These are phyloP conservation scores for Suillus occidentalis DNA, from an alignment of 768 basidiomycete genomes.

Conservation along the genomic window DNA sequence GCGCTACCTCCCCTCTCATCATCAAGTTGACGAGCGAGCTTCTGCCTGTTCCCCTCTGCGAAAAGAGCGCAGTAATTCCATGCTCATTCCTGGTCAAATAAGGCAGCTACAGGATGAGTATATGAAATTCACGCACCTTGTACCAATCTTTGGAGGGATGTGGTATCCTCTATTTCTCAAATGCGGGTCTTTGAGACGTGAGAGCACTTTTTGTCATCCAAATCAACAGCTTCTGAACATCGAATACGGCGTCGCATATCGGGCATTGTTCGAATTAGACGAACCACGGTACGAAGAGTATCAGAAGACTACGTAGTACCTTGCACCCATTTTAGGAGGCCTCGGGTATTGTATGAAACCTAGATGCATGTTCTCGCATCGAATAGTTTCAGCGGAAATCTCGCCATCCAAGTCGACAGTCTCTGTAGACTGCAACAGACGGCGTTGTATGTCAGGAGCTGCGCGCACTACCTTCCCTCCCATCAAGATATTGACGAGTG, in stretches of 20 bases:
- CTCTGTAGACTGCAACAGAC: background rate
- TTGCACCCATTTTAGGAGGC: background rate
- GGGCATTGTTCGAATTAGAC: background rate
- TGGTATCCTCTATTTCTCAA: slow-evolving; percentile 23
- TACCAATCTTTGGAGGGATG: background rate
- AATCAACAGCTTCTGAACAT: slow-evolving; percentile 28
- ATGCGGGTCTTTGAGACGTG: slow-evolving; percentile 30
- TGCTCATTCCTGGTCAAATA: background rate
- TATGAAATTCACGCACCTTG: background rate
- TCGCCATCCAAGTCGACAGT: slow-evolving; percentile 23
- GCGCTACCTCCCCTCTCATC: slow-evolving; percentile 18
- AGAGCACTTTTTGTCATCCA: slow-evolving; percentile 26
- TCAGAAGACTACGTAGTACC: background rate
- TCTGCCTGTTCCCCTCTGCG: slow-evolving; percentile 38
- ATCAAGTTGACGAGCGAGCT: slow-evolving; percentile 40
- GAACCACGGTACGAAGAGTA: background rate
- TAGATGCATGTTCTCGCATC: slow-evolving; percentile 23
- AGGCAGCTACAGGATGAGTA: background rate
- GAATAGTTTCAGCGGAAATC: slow-evolving; percentile 22
- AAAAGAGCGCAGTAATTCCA: slow-evolving; percentile 37
- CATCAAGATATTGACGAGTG: slow-evolving; percentile 38
- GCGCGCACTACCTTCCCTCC: slow-evolving; percentile 13
- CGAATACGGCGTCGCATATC: slow-evolving; percentile 31
- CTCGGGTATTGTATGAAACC: slow-evolving; percentile 16
- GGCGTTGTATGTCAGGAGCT: background rate